Evolutionary conservation across 495 filamentous ascomycete species (phyloP), one percentile per base, ranked within the genome.

Genomic region (Podospora australis): DNA sequence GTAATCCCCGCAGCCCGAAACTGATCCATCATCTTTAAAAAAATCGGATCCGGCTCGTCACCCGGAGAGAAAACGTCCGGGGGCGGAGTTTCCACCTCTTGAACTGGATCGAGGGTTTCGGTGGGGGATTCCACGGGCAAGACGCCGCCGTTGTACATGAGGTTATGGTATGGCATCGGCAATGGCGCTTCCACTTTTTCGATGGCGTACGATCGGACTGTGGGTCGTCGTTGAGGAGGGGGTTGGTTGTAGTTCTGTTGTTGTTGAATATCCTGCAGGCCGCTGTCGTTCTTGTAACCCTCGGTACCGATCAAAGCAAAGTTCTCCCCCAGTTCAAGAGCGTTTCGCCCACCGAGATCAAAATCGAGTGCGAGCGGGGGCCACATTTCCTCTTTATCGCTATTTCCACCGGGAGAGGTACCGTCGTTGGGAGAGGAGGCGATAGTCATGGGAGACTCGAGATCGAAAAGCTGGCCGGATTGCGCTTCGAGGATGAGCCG

Each of bases 91-190:
- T 54, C 50, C 1, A 53, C 47, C 44, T 61, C 62, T 13, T 57
- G 59, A 2, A 56, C 57, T 2, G 57, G 52, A 29, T 60, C 62
- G 30, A 65, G 46, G 25, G 57, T 61, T 17, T 60, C 59, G 3
- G 58, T 50, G 11, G 62, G 57, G 21, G 52, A 58, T 16, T 51
- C 58, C 11, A 42, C 19, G 13, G 53, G 58, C n/a, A 52, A 44
- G 20, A 47, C 40, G 2, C 23, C 41, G n/a, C 34, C 26, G 30
- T 24, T 16, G 5, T 24, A 21, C 4, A 3, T 10, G 13, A 11
- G 25, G 14, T 44, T 19, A 34, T 40, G 51, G 21, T 49, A 57
- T 28, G 56, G 51, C 7, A 16, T 38, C 6, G 34, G 25, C 14
- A 20, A 13, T 1, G 44, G 42, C 16, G 41, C 48, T 5, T 53